Evolutionary conservation across 208 protist species (phyloP).

Genomic region (Acanthamoeba castellanii): DNA sequence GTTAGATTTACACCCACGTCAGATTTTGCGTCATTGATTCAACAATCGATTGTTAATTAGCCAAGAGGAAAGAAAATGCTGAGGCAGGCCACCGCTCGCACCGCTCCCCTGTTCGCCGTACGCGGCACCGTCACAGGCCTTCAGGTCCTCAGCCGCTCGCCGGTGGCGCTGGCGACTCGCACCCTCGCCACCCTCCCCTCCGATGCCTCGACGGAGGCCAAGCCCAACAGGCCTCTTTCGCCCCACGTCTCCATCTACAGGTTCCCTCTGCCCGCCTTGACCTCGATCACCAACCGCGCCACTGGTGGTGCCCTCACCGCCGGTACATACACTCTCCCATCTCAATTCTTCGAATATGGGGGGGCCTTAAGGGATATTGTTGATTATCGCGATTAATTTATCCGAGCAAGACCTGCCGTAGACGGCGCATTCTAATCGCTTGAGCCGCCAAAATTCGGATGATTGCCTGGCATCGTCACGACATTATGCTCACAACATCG

Average conservation of each 20-base stretch:
- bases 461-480: too few species aligned
- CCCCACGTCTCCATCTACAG: slow-evolving; percentile 80
- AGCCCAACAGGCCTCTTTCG: slow-evolving; percentile 56
- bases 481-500: not conserved
- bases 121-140: not conserved
- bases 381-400: not conserved
- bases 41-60: too few species aligned
- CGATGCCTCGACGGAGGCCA: not conserved
- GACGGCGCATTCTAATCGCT: too few species aligned
- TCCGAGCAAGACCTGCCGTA: not conserved
- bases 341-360: not conserved
- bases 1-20: too few species aligned
- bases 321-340: slow-evolving; percentile 43
- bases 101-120: not conserved
- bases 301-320: slow-evolving; percentile 76
- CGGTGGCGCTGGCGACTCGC: not conserved
- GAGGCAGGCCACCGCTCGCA: not conserved
- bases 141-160: not conserved
- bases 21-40: too few species aligned
- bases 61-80: not conserved
- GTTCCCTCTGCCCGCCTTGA: slow-evolving; percentile 77
- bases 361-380: not conserved
- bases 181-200: not conserved
- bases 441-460: not conserved
- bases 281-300: slow-evolving; percentile 76